Base-by-base conservation (phyloP, 345 rosid genomes). In the Bruguiera parviflora region DNA sequence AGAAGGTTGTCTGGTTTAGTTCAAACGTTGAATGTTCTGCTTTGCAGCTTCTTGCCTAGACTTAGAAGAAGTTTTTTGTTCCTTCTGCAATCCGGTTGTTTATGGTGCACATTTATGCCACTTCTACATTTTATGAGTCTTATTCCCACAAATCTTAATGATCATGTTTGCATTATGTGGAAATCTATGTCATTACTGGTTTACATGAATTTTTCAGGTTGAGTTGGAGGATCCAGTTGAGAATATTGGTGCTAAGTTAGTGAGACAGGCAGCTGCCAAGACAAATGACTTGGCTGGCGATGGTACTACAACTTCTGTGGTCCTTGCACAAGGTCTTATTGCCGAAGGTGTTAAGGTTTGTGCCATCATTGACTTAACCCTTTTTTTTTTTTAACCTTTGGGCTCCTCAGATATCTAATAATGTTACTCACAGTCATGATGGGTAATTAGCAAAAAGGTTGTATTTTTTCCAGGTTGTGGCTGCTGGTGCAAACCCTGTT, bases 211-310 rank as follows among this genome's bases (percentile, higher is more conserved):
- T 65, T 73, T 29, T 43, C 70, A 95, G 99, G 99, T 95, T 80
- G 98, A 90, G 78, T 77, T 95, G 79, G 99, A 92, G 77, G 99
- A 95, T 47, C 98, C 99, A 0, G 98, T 95, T 71, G 99, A 96
- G 86, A 96, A 96, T 70, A 96, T 96, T 61, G 99, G 98, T 63
- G 98, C 98, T 28, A 95, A 90, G 81, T 75, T 96, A 73, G 98
- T 96, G 70, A 86, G 99, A 69, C 99, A 96, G 79, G 98, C 98
- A 3, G 99, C 99, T 80, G 87, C 96, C 33, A 95, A 95, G 78
- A 95, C 98, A 49, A 95, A 95, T 77, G 99, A 95, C 86, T 75
- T 95, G 83, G 99, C 99, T 64, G 99, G 98, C 75, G 99, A 92
- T 39, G 98, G 99, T 24, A 96, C 98, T 2, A 96, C 98, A 35